Percentiles rank a stretch among this genome's conserved stretches.
Conservation (phyloP, 805 yeast genomes). For the Wilhelminamyces savonicus region DNA sequence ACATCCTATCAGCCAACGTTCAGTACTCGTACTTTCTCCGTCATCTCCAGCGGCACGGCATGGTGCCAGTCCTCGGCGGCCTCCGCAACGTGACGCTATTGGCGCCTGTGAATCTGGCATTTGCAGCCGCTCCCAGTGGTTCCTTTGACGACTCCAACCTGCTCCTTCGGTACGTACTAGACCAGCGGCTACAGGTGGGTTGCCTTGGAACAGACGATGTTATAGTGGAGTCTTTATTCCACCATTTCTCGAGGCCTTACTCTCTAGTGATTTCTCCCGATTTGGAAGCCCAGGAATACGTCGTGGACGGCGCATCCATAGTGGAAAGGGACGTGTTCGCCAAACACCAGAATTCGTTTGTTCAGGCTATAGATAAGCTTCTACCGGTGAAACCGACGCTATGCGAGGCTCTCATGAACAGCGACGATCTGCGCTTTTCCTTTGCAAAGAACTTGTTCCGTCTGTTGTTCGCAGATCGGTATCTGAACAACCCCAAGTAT, state of each 20-base stretch:
- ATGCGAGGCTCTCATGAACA: conserved; percentile 28
- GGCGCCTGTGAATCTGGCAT: conserved; percentile 81
- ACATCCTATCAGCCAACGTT: conserved; percentile 59
- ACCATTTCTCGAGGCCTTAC: conserved; percentile 7
- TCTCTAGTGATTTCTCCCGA: conserved; percentile 19
- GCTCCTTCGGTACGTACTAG: conserved; percentile 24
- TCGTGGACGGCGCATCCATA: conserved; percentile 40
- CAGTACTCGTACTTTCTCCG: conserved; percentile 62
- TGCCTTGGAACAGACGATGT: conserved; percentile 17
- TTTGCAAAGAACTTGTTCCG: conserved; percentile 22
- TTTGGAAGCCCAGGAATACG: conserved; percentile 20
- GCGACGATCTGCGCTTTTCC: conserved; percentile 15
- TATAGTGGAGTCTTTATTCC: conserved; percentile 25
- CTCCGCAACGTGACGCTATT: conserved; percentile 62
- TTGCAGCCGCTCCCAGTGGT: conserved; percentile 26
- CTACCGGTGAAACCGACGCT: conserved; percentile 30
- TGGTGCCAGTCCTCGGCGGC: conserved; percentile 55
- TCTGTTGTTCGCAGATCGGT: conserved; percentile 14
- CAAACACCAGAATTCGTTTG: conserved; percentile 54
- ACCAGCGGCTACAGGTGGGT: conserved; percentile 27
- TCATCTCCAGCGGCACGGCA: conserved; percentile 53
- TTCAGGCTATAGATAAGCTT: conserved; percentile 55
- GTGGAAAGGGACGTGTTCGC: conserved; percentile 56
- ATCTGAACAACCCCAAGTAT: conserved; percentile 1
- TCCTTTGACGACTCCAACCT: conserved; percentile 1